Evolutionary conservation across 352 stramenopile genomes (phyloP), one percentile per base, ranked within the genome.

Genomic region (Globisporangium ultimum): DNA sequence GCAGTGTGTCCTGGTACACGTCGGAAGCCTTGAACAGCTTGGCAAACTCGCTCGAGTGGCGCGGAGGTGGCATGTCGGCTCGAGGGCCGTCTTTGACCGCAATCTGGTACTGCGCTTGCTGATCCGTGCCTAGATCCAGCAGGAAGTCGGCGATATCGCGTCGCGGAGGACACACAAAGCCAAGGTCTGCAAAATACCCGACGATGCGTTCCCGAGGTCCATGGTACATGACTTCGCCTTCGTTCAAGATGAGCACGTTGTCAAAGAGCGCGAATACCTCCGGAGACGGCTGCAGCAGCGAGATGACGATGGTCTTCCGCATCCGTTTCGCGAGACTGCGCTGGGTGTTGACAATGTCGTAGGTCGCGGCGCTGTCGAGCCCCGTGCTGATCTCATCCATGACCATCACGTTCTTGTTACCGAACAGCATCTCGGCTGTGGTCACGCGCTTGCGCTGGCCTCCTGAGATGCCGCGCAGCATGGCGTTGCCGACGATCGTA

Each of bases 351-450:
- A 82, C 72, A 58, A 97, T 97, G 55, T 97, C 88, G 59, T 76
- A 58, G 1, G 53, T 58, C 38, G 53, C 53, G 3, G 88, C 80
- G 34, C 74, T 82, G 76, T 98, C 93, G 20, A 98, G 79, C 1
- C 93, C 95, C 9, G 91, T 98, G 55, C 76, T 93, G 64, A 98
- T 97, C 70, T 96, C 84, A 60, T 98, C 93, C 50, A 87, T 80
- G 46, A 93, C 77, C 40, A 85, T 70, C 6, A 97, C 80, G 48
- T 76, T 77, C 56, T 80, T 69, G 32, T 67, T 66, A 32, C 73
- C 71, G 49, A 92, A 83, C 36, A 89, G 68, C 73, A 98, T 97
- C 71, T 86, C 71, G 11, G 64, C 65, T 13, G 93, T 91, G 53
- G 93, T 97, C 45, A 96, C 78, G 10, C 92, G 75, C 71, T 97